A percentile compares a stretch with the other conserved stretches of the same genome.
phyloP scores from a whole-genome alignment of 495 filamentous ascomycete species.

The Coniosporium apollinis region DNA sequence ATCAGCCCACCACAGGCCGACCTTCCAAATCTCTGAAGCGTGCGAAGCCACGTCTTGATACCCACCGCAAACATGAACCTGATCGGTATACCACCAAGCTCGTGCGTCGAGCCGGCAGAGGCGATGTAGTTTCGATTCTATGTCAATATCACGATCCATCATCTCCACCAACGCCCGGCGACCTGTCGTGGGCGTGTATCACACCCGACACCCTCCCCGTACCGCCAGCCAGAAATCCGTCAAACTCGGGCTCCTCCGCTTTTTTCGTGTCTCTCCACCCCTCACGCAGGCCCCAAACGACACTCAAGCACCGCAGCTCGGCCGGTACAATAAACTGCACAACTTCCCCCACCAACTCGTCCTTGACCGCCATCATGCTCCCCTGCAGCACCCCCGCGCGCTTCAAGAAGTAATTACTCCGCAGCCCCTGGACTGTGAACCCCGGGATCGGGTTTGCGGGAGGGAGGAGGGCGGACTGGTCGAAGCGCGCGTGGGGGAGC shows the following conservation, averaged over 20 bases:
- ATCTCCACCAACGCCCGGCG: not conserved
- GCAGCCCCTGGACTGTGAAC: no score
- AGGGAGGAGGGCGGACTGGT: constrained; percentile 13
- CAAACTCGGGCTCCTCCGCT: constrained; percentile 16
- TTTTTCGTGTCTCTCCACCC: constrained; percentile 17
- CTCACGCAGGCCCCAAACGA: constrained; percentile 14
- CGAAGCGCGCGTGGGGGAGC: constrained; percentile 10
- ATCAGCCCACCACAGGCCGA: no score
- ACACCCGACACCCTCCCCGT: constrained; percentile 16
- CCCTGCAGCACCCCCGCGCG: constrained; percentile 6
- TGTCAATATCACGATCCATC: no score
- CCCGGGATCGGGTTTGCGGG: not conserved
- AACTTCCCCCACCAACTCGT: constrained; percentile 14
- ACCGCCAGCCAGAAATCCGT: constrained; percentile 18
- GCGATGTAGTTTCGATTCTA: no score
- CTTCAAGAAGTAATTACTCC: constrained; percentile 11
- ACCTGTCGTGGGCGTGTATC: no score
- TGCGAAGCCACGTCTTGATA: no score
- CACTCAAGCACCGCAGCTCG: constrained; percentile 13
- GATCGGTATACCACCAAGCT: no score
- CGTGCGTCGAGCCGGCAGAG: no score
- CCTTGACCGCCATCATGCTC: constrained; percentile 8
- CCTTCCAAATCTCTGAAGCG: no score
- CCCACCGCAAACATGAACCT: no score
- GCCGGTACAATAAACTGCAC: constrained; percentile 15